A percentile compares a stretch with the other conserved stretches of the same genome.
Evolutionary conservation across 352 stramenopile species (phyloP).

Genomic region (Phytopythium litorale): DNA sequence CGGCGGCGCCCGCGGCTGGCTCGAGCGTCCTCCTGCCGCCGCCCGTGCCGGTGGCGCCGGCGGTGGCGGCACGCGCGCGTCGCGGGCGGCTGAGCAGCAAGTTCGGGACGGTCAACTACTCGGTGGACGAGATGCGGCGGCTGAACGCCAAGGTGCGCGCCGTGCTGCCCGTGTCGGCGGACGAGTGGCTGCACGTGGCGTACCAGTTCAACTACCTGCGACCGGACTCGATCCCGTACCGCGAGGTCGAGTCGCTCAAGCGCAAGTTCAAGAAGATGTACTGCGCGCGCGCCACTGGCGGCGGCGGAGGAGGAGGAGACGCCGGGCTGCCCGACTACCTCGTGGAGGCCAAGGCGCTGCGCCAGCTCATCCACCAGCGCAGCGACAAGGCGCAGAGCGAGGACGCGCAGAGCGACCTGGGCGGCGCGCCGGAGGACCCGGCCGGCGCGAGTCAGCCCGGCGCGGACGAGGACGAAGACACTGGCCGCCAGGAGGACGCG

Average conservation of each 20-base stretch:
- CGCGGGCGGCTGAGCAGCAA: constrained; percentile 46
- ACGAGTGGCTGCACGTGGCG: constrained; percentile 63
- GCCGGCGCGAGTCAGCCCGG: neutral
- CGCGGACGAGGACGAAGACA: neutral
- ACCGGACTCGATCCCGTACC: constrained; percentile 54
- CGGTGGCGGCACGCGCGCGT: constrained; percentile 1
- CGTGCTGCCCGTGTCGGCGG: constrained; percentile 39
- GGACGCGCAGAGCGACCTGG: constrained; percentile 9
- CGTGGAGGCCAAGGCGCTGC: constrained; percentile 48
- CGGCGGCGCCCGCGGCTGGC: neutral
- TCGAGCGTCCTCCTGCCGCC: neutral
- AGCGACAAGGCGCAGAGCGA: constrained; percentile 25
- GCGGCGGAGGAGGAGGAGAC: neutral
- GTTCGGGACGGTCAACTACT: constrained; percentile 68
- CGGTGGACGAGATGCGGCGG: constrained; percentile 59
- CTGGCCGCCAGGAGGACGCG: too few species aligned
- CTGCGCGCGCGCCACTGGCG: constrained; percentile 17
- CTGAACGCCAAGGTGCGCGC: constrained; percentile 55
- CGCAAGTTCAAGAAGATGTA: constrained; percentile 79
- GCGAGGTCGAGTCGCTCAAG: constrained; percentile 60
- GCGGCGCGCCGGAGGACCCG: neutral
- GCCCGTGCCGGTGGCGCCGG: neutral
- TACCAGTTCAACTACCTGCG: constrained; percentile 68
- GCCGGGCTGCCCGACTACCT: constrained; percentile 39
- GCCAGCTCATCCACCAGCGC: constrained; percentile 40